Evolutionary conservation across 202 grass and related monocot genomes (phyloP).

Genomic region (Bolboschoenoplectus hybrid): DNA sequence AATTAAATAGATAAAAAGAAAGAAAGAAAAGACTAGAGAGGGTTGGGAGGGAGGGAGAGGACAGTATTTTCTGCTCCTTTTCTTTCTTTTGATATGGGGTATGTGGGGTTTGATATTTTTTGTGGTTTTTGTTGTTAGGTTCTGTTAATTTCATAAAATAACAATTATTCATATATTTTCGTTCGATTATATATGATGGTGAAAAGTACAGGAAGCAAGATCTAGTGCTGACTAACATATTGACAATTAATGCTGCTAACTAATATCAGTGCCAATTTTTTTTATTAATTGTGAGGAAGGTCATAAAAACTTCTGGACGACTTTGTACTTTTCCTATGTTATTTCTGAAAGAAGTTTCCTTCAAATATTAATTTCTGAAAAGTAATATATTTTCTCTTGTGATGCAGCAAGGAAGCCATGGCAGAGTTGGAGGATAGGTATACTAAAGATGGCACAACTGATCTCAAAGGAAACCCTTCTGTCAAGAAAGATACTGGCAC

Average conservation of each 20-base stretch:
- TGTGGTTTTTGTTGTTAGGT: constrained; percentile 8
- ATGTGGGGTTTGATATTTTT: neutral
- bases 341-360: neutral
- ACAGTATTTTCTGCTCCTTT: neutral
- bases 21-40: too few species aligned
- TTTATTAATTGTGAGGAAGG: neutral
- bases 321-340: neutral
- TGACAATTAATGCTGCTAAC: neutral
- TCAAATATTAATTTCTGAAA: neutral
- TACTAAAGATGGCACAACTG: constrained; percentile 81
- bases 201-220: too few species aligned
- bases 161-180: neutral
- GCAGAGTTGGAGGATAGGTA: constrained; percentile 53
- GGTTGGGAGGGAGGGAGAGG: neutral
- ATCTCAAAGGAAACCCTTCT: constrained; percentile 71
- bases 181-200: too few species aligned
- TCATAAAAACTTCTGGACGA: neutral
- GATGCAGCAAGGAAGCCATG: constrained; percentile 44
- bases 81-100: constrained; percentile 1
- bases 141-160: neutral
- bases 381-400: constrained; percentile 21
- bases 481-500: constrained; percentile 65
- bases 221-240: constrained; percentile 17
- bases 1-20: neutral
- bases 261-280: neutral